Percentiles rank a stretch among this genome's conserved stretches.
Conservation (phyloP, 2,329 filamentous ascomycete species). For the Hypomyces perniciosus region DNA sequence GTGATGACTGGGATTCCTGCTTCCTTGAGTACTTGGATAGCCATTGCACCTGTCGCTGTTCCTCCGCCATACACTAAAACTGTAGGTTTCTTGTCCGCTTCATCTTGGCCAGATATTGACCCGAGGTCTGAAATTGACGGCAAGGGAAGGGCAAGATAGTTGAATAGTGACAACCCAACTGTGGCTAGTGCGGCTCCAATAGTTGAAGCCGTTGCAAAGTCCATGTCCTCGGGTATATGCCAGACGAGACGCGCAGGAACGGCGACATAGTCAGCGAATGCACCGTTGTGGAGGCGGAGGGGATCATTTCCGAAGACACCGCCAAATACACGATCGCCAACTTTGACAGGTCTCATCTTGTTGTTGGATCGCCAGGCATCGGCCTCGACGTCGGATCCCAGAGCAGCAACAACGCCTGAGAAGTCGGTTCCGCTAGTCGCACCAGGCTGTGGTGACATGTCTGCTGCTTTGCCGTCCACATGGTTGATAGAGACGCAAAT, state of each 20-base stretch:
- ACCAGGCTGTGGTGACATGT: constrained; percentile 17
- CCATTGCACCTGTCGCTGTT: constrained; percentile 37
- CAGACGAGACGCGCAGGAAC: constrained; percentile 17
- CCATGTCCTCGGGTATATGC: constrained; percentile 20
- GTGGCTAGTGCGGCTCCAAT: constrained; percentile 22
- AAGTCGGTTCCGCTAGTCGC: constrained; percentile 30
- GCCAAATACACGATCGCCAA: constrained; percentile 24
- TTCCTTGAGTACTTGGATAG: constrained; percentile 36
- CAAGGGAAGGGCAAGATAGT: constrained; percentile 20
- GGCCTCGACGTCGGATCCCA: constrained; percentile 15
- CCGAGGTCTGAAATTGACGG: constrained; percentile 9
- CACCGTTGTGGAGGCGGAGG: constrained; percentile 17
- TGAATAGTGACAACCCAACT: constrained; percentile 25
- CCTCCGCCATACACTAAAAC: constrained; percentile 42
- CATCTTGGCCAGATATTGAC: too few species aligned
- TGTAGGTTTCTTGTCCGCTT: constrained; percentile 8
- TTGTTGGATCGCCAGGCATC: not conserved
- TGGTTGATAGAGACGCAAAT: constrained; percentile 31
- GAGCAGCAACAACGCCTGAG: constrained; percentile 25
- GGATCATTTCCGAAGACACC: constrained; percentile 19
- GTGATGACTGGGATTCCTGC: constrained; percentile 37
- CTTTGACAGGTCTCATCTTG: constrained; percentile 4
- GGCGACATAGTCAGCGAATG: constrained; percentile 26
- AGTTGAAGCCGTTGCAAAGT: constrained; percentile 21
- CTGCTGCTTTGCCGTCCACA: constrained; percentile 29